Evolutionary conservation across 2,329 filamentous ascomycete genomes (phyloP).

Genomic region (Sarocladium kiliense): DNA sequence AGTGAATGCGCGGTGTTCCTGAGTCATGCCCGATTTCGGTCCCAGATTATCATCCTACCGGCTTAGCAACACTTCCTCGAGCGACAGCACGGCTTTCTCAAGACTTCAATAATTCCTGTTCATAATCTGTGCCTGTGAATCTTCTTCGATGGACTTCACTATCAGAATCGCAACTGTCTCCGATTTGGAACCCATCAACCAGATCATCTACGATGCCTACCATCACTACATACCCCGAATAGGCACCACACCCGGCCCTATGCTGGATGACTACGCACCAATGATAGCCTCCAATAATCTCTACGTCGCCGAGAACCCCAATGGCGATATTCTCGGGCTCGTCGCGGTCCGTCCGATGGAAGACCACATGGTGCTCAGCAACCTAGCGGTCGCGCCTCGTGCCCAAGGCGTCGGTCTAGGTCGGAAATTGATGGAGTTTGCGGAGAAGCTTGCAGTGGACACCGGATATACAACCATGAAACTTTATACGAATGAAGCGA

Average conservation of each 20-base stretch:
- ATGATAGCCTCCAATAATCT: background rate
- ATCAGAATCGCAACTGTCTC: background rate
- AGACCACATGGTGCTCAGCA: background rate
- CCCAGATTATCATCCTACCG: too few species aligned
- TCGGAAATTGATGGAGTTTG: background rate
- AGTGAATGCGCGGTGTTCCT: too few species aligned
- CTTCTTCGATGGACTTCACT: background rate
- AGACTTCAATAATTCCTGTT: too few species aligned
- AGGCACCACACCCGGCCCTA: background rate
- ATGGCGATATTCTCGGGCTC: background rate
- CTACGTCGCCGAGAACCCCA: background rate
- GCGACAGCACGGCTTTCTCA: too few species aligned
- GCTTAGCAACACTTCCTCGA: too few species aligned
- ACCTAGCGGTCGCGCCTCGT: background rate
- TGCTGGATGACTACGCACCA: background rate
- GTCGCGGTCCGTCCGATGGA: background rate
- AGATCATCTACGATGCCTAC: constrained; percentile 1
- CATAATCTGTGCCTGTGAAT: too few species aligned
- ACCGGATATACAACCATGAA: constrained; percentile 1
- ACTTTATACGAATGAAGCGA: background rate
- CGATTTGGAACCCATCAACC: background rate
- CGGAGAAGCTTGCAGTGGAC: background rate
- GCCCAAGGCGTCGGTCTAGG: background rate
- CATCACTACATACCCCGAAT: constrained; percentile 1
- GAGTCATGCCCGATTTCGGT: too few species aligned